A percentile compares a stretch with the other conserved stretches of the same genome.
Evolutionary conservation across 2,329 filamentous ascomycete genomes (phyloP).

Genomic region (Fusarium secorum): DNA sequence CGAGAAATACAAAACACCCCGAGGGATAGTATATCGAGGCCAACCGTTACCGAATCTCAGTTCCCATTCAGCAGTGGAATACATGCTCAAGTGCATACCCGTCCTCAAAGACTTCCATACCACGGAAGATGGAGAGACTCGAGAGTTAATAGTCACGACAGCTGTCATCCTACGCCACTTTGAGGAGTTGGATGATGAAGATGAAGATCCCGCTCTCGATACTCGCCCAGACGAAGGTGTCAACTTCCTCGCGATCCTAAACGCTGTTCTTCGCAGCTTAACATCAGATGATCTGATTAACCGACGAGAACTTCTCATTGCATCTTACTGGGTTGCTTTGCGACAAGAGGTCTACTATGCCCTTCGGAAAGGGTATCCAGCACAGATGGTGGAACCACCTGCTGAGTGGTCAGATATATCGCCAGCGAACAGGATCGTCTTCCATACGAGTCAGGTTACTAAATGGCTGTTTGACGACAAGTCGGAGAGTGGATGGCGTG

Average conservation of each 20-base stretch:
- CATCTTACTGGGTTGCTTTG: slow-evolving; percentile 35
- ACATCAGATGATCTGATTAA: slow-evolving; percentile 23
- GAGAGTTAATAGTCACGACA: slow-evolving; percentile 25
- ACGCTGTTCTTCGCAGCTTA: slow-evolving; percentile 27
- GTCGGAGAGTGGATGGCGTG: slow-evolving; percentile 31
- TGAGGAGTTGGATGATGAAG: slow-evolving; percentile 33
- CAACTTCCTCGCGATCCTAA: slow-evolving; percentile 28
- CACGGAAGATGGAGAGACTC: slow-evolving; percentile 19
- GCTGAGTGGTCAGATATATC: slow-evolving; percentile 33
- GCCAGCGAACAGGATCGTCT: slow-evolving; percentile 29
- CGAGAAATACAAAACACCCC: not conserved
- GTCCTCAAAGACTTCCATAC: slow-evolving; percentile 34
- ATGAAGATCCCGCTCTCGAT: not conserved
- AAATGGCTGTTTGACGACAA: slow-evolving; percentile 30
- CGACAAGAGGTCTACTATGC: slow-evolving; percentile 37
- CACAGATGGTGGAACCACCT: slow-evolving; percentile 32
- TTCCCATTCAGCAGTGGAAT: slow-evolving; percentile 21
- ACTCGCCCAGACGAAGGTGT: not conserved
- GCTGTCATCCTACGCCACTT: slow-evolving; percentile 32
- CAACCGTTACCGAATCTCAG: slow-evolving; percentile 19
- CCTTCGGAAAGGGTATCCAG: slow-evolving; percentile 11
- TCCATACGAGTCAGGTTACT: slow-evolving; percentile 29
- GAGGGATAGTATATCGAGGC: slow-evolving; percentile 20
- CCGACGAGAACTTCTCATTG: slow-evolving; percentile 8
- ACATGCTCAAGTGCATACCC: slow-evolving; percentile 31